Evolutionary conservation across 345 rosid species (phyloP), one percentile per base, ranked within the genome.

Genomic region (Salix viminalis): DNA sequence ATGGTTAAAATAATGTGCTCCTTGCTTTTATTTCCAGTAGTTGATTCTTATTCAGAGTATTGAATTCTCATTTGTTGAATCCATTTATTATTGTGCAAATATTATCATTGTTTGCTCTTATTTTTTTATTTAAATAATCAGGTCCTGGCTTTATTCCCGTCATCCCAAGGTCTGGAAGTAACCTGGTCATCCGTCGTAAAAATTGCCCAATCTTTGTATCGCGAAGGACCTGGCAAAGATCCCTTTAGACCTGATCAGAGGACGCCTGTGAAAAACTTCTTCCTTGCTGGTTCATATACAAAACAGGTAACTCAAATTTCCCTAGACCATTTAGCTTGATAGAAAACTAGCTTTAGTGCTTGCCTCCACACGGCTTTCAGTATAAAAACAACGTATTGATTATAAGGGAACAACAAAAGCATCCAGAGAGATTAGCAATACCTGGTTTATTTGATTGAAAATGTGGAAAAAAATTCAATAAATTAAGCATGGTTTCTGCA

Each of bases 211-310:
- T 96, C 99, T 34, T 79, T 96, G 54, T 96, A 96, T 68, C 99
- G 98, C 0, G 99, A 95, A 80, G 99, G 90, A 76, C 97, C 97
- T 0, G 98, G 98, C 5, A 91, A 91, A 85, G 99, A 93, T 84
- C 99, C 99, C 69, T 93, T 91, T 83, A 82, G 99, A 77, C 99
- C 99, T 2, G 96, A 96, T 87, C 99, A 96, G 81, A 96, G 84
- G 87, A 93, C 99, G 3, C 99, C 99, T 0, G 77, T 93, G 50
- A 90, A 86, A 82, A 96, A 93, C 77, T 96, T 96, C 83, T 93
- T 93, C 89, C 97, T 96, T 4, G 91, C 99, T 7, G 98, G 99
- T 61, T 96, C 99, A 9, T 91, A 96, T 79, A 93, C 97, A 64
- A 96, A 92, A 77, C 99, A 93, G 99, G 99, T 93, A 76, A 75